Evolutionary conservation across 345 rosid genomes (phyloP).

Genomic region (Arabis alpina): DNA sequence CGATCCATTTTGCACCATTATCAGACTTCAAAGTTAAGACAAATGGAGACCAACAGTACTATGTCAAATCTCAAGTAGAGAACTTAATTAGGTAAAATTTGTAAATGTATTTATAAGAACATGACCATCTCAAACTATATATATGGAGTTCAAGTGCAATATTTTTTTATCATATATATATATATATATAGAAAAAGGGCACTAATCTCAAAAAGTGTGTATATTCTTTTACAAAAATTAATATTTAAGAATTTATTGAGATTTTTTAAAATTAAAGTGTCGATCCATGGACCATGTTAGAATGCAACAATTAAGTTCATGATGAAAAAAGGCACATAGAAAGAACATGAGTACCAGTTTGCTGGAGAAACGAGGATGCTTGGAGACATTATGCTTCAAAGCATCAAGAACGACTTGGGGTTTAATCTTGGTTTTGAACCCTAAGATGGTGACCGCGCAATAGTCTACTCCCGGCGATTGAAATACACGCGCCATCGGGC

Average conservation of each 20-base stretch:
- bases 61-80: neutral
- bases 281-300: too few species aligned
- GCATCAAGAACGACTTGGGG: slow-evolving; percentile 52
- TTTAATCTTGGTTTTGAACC: slow-evolving; percentile 52
- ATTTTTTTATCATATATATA: too few species aligned
- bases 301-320: too few species aligned
- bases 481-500: slow-evolving; percentile 61
- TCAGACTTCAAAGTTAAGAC: slow-evolving; percentile 20
- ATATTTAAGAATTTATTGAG: too few species aligned
- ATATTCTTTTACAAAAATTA: too few species aligned
- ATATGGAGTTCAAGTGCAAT: too few species aligned
- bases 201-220: too few species aligned
- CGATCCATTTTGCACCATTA: slow-evolving; percentile 57
- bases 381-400: slow-evolving; percentile 58
- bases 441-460: slow-evolving; percentile 54
- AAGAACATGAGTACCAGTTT: slow-evolving; percentile 50
- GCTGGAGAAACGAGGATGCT: slow-evolving; percentile 87
- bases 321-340: too few species aligned
- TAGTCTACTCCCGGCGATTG: slow-evolving; percentile 55
- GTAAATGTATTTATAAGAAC: neutral
- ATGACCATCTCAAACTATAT: neutral
- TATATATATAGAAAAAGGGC: neutral
- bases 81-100: too few species aligned
- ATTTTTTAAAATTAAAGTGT: too few species aligned
- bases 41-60: neutral